Evolutionary conservation across 1,284 basidiomycete genomes (phyloP), one percentile per base, ranked within the genome.

Genomic region (Rhodotorula sp.): DNA sequence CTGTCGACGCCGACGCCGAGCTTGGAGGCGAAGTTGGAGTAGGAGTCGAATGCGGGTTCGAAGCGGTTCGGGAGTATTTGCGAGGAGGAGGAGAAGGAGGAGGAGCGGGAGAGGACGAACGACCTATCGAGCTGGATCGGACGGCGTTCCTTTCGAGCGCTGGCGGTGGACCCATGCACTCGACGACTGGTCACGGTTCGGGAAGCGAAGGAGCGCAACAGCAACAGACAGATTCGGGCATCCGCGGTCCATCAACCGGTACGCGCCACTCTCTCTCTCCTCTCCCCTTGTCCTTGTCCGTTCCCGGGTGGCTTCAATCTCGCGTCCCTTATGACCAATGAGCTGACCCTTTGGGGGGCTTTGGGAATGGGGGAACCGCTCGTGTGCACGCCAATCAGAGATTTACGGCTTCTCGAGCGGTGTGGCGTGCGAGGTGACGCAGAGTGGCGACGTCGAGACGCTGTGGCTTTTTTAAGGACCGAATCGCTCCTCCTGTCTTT

Each of bases 41-140:
- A 3, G 62, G 65, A 8, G 21, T 14, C n/a, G 62, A 71, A n/a
- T 46, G 57, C 12, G 51, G 62, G 18, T 49, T 21, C 46, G 29
- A 26, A 14, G n/a, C 26, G 6, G 20, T 51, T 26, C 10, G 20
- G 5, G 31, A 6, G 26, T 20, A 54, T 8, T 26, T 56, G 7
- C 23, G 58, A 7, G 21, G 31, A 5, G 26, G 49, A 6, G 51
- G 46, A 16, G 43, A 48, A 7, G 21, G 31, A 5, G 26, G 49
- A 6, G 51, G 46, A 16, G 43, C 54, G 39, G 47, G n/a, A 5
- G 65, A 65, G 23, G 58, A 63, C 23, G 75, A 76, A 62, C 64
- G 62, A 58, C 76, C 77, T 14, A 78, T 79, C 75, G 71, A 77
- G 18, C 61, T 79, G 14, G 79, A 79, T 64, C 68, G 79, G 34